Evolutionary conservation across 179 eudicot genomes (phyloP).

Genomic region (Monotropa hypopitys): DNA sequence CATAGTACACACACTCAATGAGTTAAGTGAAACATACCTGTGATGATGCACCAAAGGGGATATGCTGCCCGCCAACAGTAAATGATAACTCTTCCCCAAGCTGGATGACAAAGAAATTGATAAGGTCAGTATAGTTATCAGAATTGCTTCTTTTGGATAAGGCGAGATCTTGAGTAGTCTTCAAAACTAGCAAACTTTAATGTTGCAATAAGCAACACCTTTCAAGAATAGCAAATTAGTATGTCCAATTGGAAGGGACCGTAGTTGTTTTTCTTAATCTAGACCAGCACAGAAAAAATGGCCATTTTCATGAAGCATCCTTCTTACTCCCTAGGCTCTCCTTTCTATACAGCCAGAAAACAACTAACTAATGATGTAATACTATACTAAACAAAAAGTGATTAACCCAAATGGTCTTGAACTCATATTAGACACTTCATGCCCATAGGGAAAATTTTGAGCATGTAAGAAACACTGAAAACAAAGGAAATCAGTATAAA

Average conservation of each 20-base stretch:
- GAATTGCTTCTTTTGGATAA: not conserved
- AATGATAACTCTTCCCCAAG: conserved; percentile 80
- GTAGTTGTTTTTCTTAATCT: not conserved
- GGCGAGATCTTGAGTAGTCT: not conserved
- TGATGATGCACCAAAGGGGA: conserved; percentile 92
- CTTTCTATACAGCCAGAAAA: not conserved
- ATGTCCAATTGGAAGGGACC: too few relatives aligned
- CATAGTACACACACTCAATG: not conserved
- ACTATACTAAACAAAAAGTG: not conserved
- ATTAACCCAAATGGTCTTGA: not conserved
- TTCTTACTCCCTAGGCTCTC: not conserved
- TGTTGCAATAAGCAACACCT: not conserved
- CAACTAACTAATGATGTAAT: not conserved
- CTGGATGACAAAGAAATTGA: conserved; percentile 25
- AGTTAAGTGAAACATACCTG: conserved; percentile 37
- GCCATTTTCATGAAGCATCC: not conserved
- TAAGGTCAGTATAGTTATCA: not conserved
- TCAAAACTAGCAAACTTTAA: not conserved
- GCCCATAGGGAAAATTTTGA: not conserved
- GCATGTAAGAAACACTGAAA: not conserved
- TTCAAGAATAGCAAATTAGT: not conserved
- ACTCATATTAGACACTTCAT: not conserved
- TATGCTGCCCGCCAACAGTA: conserved; percentile 77
- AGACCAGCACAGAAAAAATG: not conserved
- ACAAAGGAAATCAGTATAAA: not conserved